Conservation (phyloP, 2,329 filamentous ascomycete species). For the Xylariaceae sp. region DNA sequence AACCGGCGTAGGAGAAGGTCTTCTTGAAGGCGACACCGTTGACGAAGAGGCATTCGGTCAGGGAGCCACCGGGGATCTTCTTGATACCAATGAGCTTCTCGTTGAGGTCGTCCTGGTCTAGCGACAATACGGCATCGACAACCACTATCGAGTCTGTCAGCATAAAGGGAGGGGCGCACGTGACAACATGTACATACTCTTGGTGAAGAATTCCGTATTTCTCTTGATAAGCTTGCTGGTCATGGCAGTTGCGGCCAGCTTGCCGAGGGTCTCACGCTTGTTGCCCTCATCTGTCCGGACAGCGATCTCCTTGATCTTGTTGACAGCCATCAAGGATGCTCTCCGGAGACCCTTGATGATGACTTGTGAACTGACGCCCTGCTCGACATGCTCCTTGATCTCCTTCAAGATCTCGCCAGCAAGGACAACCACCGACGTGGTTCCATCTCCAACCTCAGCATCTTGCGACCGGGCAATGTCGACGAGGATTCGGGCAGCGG, state of each 20-base stretch:
- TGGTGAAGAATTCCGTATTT: conserved; percentile 94
- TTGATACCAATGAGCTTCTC: conserved; percentile 98
- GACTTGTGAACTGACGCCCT: conserved; percentile 93
- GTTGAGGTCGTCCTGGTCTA: conserved; percentile 95
- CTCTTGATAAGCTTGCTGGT: conserved; percentile 99
- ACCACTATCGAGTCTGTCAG: conserved; percentile 61
- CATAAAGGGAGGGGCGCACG: background rate
- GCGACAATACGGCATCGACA: conserved; percentile 88
- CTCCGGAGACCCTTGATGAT: conserved; percentile 94
- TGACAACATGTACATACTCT: conserved; percentile 59
- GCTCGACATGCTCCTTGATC: conserved; percentile 91
- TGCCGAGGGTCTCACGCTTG: conserved; percentile 79
- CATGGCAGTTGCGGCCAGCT: conserved; percentile 94
- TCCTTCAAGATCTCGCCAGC: conserved; percentile 98
- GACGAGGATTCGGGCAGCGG: conserved; percentile 91
- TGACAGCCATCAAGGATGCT: conserved; percentile 85
- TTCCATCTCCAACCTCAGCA: conserved; percentile 96
- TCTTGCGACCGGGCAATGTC: conserved; percentile 99
- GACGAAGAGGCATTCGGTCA: conserved; percentile 94
- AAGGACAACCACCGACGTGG: conserved; percentile 92
- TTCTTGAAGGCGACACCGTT: conserved; percentile 99
- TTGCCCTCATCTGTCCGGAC: conserved; percentile 77
- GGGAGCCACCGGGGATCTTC: conserved; percentile 92
- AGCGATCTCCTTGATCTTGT: conserved; percentile 98
- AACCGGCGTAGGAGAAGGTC: conserved; percentile 97